Evolutionary conservation across 352 stramenopile genomes (phyloP), one percentile per base, ranked within the genome.

Genomic region (Globisporangium ultimum): DNA sequence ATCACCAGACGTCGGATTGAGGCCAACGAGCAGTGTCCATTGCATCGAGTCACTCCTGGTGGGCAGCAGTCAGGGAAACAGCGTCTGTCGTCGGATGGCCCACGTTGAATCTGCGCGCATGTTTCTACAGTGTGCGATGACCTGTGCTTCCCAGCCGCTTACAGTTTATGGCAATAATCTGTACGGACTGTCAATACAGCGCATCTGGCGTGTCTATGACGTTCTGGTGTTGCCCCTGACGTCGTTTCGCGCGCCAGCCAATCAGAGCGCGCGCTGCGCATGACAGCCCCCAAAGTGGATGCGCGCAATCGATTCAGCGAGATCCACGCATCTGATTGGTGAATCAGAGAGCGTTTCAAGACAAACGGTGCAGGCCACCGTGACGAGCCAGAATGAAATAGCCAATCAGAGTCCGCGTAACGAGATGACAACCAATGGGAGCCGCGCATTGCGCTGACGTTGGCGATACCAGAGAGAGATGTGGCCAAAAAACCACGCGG

Each of bases 381-480:
- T 45, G 40, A 45, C 40, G 40, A 45, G 1, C 40, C 40, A n/a
- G 7, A 45, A 8, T 8, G 12, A 45, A 45, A 2, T 18, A 15
- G 40, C 40, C 40, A 45, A 45, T 45, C 40, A 45, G 2, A 1
- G 40, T 5, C 3, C 40, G 13, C 13, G 40, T 8, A n/a, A 15
- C 40, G 12, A 15, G 40, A 18, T 45, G 40, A 45, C 14, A 50
- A 21, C 53, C 53, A 58, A 58, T 58, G 40, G 41, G 24, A 9
- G 12, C 10, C 3, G 20, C 6, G 12, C 22, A 24, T 51, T 28
- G 17, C 4, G 53, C 41, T 46, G 49, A 55, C 40, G 48, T 22
- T n/a, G 3, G 7, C 28, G 28, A 32, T 22, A 2, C 4, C 36
- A 17, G 18, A 24, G 11, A 28, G 36, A 48, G 36, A 40, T 48